Percentiles rank a stretch among this genome's conserved stretches.
Evolutionary conservation across 208 protist genomes (phyloP).

Genomic region (Porcisia hertigi): DNA sequence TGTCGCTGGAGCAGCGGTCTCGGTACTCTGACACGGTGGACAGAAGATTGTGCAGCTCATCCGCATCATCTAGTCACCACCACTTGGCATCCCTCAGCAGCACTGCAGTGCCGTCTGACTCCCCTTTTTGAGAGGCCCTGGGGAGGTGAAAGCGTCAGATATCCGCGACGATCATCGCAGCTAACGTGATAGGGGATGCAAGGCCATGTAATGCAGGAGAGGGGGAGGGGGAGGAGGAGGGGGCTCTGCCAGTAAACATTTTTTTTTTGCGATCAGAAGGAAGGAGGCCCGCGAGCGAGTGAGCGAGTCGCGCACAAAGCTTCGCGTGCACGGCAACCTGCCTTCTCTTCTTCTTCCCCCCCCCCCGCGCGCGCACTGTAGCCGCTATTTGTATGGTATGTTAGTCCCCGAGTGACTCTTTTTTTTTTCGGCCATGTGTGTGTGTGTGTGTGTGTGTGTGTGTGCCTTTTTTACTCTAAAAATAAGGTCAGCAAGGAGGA

Average conservation of each 20-base stretch:
- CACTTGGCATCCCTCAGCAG: background rate
- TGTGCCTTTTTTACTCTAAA: no score
- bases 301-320: background rate
- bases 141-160: background rate
- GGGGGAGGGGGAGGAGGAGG: background rate
- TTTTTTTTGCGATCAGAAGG: background rate
- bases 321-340: background rate
- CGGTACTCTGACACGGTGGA: background rate
- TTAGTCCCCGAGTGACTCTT: background rate
- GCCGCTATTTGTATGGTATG: background rate
- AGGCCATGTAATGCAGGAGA: background rate
- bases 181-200: background rate
- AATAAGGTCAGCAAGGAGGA: no score
- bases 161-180: background rate
- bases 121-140: background rate
- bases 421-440: background rate
- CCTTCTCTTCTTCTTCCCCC: background rate
- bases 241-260: background rate
- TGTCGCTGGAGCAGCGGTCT: no score
- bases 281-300: background rate
- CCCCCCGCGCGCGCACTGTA: background rate
- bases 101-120: background rate
- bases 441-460: no score
- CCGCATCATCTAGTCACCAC: background rate
- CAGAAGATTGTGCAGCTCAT: background rate